These are phyloP conservation scores for Hylodesmum podocarpum DNA, from an alignment of 306 rosid species.

Conservation along the genomic window DNA sequence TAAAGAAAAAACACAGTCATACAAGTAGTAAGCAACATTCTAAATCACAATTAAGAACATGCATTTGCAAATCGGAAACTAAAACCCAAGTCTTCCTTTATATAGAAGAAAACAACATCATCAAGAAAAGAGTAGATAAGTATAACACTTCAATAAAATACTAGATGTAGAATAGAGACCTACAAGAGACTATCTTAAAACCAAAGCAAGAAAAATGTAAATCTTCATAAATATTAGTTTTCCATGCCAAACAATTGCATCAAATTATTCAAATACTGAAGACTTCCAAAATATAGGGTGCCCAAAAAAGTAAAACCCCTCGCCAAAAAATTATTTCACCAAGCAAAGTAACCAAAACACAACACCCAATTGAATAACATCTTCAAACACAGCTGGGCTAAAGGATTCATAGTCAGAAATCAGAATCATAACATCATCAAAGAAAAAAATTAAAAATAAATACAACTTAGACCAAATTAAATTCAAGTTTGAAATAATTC, in stretches of 20 bases:
- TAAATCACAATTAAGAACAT: background rate
- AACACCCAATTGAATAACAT: background rate
- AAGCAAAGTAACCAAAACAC: constrained; percentile 4
- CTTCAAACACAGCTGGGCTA: background rate
- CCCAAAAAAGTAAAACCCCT: background rate
- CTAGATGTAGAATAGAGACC: background rate
- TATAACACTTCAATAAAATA: background rate
- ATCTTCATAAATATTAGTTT: background rate
- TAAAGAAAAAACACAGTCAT: background rate
- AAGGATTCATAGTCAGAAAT: background rate
- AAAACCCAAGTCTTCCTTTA: background rate
- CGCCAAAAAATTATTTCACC: background rate
- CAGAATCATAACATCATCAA: constrained; percentile 3
- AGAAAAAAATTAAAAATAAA: background rate
- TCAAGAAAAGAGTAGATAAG: background rate
- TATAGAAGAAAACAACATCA: background rate
- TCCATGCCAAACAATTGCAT: background rate
- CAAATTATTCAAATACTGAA: constrained; percentile 2
- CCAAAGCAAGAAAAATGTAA: background rate
- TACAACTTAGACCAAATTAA: background rate
- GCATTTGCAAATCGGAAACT: background rate
- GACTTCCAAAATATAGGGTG: background rate
- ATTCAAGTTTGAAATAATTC: background rate
- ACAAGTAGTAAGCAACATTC: background rate
- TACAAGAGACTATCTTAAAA: background rate